Base-by-base conservation (phyloP, 2,329 filamentous ascomycete species). In the Colletotrichum filicis region DNA sequence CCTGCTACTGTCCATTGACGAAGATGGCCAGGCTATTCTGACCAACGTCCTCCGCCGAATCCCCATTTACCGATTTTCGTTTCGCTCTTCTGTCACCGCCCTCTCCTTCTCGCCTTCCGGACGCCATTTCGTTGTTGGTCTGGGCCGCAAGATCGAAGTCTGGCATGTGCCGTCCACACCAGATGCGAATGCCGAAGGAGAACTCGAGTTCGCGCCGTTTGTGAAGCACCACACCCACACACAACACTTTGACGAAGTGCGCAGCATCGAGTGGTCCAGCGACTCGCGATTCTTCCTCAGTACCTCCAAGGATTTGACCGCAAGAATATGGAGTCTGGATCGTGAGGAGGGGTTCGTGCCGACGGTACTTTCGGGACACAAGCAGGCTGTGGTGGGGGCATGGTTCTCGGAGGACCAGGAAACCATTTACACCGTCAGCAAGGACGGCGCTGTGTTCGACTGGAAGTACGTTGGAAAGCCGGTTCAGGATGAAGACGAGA, bases 401-500 rank as follows among this genome's bases (percentile, higher is more conserved):
- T 99, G 95, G 92, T 99, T 99, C 80, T 97, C 95, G 0, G 92
- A 93, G 74, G 92, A 97, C 77, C 97, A 99, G 81, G 97, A 99
- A 84, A 94, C 91, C 61, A 97, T 99, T 66, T 99, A 97, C 81
- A 98, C 97, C 0, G 91, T 98, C 75, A 98, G 96, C 83, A 97
- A 97, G 82, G 97, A 99, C 82, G 97, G 97, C n/a, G 95, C 97
- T 3, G 89, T 98, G 0, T 98, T 98, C 79, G 90, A 94, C 75
- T 99, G 97, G 97, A 92, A 94, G 79, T 99, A 97, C 82, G 89
- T 91, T 80, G 89, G 69, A 87, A 91, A 79, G 85, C 90, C 79
- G 84, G 87, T 79, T 81, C 88, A 68, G 6, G 86, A 87, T 52
- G 88, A 91, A 60, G 89, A 92, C 66, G 87, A 90, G 63, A 91